Base-by-base conservation (phyloP, 805 yeast species). In the Pichia nakasei region DNA sequence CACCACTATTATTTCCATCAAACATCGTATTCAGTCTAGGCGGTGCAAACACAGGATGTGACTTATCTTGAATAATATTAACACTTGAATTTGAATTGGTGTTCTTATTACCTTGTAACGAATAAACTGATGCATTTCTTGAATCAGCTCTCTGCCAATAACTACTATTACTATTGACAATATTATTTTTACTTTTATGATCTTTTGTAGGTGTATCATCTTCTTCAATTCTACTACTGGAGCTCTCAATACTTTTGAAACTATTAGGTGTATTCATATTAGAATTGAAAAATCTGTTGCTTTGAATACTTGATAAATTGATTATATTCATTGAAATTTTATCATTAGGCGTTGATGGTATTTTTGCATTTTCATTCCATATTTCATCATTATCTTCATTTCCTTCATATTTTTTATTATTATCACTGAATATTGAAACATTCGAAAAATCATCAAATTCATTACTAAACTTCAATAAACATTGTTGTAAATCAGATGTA, bases 401-500 rank as follows among this genome's bases (percentile, higher is more conserved):
- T 4, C 59, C 58, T 13, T 29, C 6, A 29, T 5, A 5, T 13
- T 56, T 59, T 41, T 58, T 61, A 41, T 57, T 19, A 24, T 43
- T 50, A 35, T 56, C 64, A 17, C 58, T 49, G 42, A 61, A 63
- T 3, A 62, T 61, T 35, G 63, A 58, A 12, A 55, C 46, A 35
- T 46, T 50, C 29, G 51, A 47, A 39, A 53, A 47, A 43, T 66
- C 71, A 50, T 68, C 71, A 51, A 68, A 68, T 38, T 69, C 73
- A 46, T 63, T 64, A 1, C 70, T 55, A 45, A 69, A 67, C 32
- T 61, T 57, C 31, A 65, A 38, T 18, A 69, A 57, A 48, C 71
- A 67, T 39, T 67, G 66, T 52, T 68, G 68, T 32, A 68, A 48
- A 47, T 66, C 72, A 15, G 66, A 48, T 0, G 70, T 66, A 49